Evolutionary conservation across 371 early-diverging fungal species (phyloP).

Genomic region (Lichtheimia hyalospora): DNA sequence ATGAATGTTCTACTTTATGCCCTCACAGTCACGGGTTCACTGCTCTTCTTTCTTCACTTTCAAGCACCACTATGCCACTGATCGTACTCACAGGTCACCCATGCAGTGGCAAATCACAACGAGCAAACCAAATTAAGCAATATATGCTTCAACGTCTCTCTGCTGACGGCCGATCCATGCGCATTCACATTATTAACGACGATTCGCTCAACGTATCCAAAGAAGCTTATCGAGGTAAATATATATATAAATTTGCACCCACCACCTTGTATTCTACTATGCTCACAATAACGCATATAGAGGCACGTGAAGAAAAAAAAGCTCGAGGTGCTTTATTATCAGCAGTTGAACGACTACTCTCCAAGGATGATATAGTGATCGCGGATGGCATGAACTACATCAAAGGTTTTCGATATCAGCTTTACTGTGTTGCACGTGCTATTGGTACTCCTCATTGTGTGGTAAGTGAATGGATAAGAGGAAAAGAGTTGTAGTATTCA

Average conservation of each 20-base stretch:
- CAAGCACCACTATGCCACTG: conserved; percentile 76
- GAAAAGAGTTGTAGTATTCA: background rate
- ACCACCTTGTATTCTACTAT: background rate
- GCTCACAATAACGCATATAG: conserved; percentile 7
- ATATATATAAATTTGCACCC: background rate
- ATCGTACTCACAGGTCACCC: conserved; percentile 89
- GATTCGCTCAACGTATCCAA: conserved; percentile 68
- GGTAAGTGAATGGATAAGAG: conserved; percentile 34
- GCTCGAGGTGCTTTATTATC: conserved; percentile 89
- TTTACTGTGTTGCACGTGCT: conserved; percentile 89
- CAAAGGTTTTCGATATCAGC: conserved; percentile 96
- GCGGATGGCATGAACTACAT: conserved; percentile 95
- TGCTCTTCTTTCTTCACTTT: background rate
- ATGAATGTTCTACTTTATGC: too few relatives aligned
- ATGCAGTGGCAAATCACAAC: conserved; percentile 85
- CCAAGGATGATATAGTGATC: conserved; percentile 84
- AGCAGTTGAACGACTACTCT: conserved; percentile 83
- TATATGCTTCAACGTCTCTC: conserved; percentile 58
- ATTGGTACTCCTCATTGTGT: conserved; percentile 90
- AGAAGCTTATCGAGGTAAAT: conserved; percentile 63
- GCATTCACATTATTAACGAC: conserved; percentile 80
- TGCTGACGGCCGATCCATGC: conserved; percentile 44
- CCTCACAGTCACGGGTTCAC: conserved; percentile 2
- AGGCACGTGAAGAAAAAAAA: conserved; percentile 84
- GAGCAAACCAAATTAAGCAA: conserved; percentile 73